phyloP scores from a whole-genome alignment of 1,284 basidiomycete species.

The Cutaneotrichosporon sp. region DNA sequence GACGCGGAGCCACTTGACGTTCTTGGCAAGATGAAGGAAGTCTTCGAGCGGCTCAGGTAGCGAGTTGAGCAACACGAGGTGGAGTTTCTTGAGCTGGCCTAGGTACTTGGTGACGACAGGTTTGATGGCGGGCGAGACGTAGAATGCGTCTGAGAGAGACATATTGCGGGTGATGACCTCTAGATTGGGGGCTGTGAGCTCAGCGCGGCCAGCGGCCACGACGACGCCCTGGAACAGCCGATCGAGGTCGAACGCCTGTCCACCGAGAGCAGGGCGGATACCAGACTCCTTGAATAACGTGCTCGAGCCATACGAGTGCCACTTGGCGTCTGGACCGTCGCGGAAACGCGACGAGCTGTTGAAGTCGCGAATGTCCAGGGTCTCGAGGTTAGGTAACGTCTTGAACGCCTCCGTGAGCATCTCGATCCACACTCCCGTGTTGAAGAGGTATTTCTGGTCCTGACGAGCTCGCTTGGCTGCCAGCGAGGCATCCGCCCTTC shows the following conservation, averaged over 20 bases:
- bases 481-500: neutral
- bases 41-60: neutral
- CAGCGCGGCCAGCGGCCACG: neutral
- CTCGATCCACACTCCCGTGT: slow-evolving; percentile 9
- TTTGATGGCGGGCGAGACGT: neutral
- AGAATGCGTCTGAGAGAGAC: neutral
- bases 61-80: slow-evolving; percentile 4
- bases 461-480: neutral
- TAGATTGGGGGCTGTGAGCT: neutral
- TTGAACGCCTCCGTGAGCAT: slow-evolving; percentile 11
- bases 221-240: slow-evolving; percentile 13
- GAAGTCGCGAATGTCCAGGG: slow-evolving; percentile 58
- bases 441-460: slow-evolving; percentile 15
- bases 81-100: slow-evolving; percentile 11
- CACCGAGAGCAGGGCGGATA: neutral
- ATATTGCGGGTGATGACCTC: slow-evolving; percentile 11
- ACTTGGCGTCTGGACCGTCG: slow-evolving; percentile 12
- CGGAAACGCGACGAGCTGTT: slow-evolving; percentile 32
- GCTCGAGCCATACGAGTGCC: slow-evolving; percentile 11
- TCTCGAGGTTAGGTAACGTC: slow-evolving; percentile 12
- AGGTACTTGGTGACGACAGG: slow-evolving; percentile 1
- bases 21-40: slow-evolving; percentile 13
- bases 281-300: neutral
- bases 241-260: neutral
- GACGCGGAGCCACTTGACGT: slow-evolving; percentile 17